phyloP scores from a whole-genome alignment of 345 rosid species.

The Schrenkiella parvula region DNA sequence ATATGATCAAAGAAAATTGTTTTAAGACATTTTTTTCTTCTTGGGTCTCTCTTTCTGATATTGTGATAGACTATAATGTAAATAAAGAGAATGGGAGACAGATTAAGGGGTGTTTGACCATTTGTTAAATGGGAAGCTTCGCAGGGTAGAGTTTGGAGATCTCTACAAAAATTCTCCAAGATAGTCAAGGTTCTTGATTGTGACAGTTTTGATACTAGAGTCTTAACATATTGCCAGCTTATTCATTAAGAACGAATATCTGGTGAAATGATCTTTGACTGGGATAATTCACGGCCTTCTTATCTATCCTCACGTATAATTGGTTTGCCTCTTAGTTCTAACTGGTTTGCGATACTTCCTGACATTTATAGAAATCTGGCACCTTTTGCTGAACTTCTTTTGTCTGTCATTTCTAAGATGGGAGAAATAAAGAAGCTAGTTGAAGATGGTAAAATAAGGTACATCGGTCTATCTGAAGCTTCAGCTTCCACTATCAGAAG shows the following conservation, averaged over 20 bases:
- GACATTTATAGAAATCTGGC: not conserved
- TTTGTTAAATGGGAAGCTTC: too few species aligned
- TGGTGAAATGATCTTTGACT: not conserved
- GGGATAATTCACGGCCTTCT: not conserved
- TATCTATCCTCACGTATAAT: too few species aligned
- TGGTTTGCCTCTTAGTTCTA: not conserved
- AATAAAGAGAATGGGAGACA: too few species aligned
- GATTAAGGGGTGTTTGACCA: too few species aligned
- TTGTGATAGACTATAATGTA: too few species aligned
- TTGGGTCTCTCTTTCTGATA: not conserved
- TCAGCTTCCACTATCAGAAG: slow-evolving; percentile 77
- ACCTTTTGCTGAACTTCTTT: not conserved
- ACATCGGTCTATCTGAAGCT: slow-evolving; percentile 63
- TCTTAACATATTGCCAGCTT: not conserved
- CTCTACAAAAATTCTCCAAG: too few species aligned
- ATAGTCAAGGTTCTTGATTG: too few species aligned
- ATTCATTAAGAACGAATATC: not conserved
- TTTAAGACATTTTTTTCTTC: not conserved
- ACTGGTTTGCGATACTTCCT: not conserved
- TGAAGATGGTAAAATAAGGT: slow-evolving; percentile 70
- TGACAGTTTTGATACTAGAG: too few species aligned
- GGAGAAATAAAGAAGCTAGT: slow-evolving; percentile 75
- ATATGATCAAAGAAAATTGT: not conserved
- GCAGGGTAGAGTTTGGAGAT: too few species aligned
- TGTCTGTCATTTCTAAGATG: slow-evolving; percentile 12